Percentiles rank a stretch among this genome's conserved stretches.
Evolutionary conservation across 1,284 basidiomycete genomes (phyloP).

Genomic region (Binderoboletus segoi): DNA sequence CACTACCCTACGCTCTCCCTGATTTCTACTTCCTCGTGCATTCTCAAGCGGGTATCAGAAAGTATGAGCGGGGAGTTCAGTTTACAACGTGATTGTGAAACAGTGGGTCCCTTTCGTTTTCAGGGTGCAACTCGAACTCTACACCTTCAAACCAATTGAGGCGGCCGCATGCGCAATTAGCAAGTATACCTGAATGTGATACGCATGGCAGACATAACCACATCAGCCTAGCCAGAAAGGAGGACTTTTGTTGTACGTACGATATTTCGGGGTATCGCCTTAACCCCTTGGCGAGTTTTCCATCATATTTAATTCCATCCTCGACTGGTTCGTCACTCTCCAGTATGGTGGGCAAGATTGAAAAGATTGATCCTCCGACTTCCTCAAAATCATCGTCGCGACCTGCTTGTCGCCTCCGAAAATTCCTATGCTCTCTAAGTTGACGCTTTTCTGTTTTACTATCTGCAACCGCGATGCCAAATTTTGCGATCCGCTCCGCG

Average conservation of each 20-base stretch:
- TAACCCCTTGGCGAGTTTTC: neutral
- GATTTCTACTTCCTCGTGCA: too few relatives aligned
- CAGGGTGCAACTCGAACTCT: too few relatives aligned
- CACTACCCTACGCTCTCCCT: too few relatives aligned
- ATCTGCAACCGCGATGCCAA: neutral
- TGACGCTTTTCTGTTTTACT: too few relatives aligned
- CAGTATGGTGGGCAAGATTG: neutral
- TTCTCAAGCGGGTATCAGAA: too few relatives aligned
- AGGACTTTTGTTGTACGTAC: neutral
- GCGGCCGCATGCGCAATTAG: too few relatives aligned
- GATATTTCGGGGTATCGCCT: neutral
- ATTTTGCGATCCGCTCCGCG: neutral
- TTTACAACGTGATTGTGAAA: too few relatives aligned
- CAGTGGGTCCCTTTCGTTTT: too few relatives aligned
- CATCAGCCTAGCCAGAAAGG: neutral
- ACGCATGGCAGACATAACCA: neutral
- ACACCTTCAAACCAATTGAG: too few relatives aligned
- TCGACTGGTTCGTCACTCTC: neutral
- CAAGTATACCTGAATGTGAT: neutral
- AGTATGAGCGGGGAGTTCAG: too few relatives aligned
- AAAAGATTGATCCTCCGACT: neutral
- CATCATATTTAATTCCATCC: neutral
- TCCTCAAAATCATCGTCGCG: neutral
- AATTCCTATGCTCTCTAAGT: too few relatives aligned
- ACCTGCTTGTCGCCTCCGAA: too few relatives aligned